Conservation (phyloP, 768 basidiomycete genomes). For the Punctularia strigosozonata region DNA sequence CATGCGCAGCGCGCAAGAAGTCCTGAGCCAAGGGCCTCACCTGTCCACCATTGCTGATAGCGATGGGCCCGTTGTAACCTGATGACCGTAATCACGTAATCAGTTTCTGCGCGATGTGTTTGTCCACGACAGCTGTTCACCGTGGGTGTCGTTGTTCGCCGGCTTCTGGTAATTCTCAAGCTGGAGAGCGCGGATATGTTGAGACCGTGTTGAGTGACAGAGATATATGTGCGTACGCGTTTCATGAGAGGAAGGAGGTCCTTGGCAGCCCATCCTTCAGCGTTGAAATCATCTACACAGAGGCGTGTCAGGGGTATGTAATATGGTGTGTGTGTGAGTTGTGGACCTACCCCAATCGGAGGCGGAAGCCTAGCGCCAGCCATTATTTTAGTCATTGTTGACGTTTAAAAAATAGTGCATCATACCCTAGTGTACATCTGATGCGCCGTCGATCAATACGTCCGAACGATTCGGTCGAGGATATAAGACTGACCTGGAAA, state of each 20-base stretch:
- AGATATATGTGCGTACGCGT: constrained; percentile 24
- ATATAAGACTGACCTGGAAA: constrained; percentile 37
- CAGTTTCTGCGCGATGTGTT: neutral
- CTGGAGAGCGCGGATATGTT: constrained; percentile 16
- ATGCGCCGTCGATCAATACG: neutral
- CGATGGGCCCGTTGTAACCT: constrained; percentile 65
- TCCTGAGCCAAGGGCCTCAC: constrained; percentile 56
- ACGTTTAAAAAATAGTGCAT: neutral
- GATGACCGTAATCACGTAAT: neutral
- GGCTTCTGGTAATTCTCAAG: constrained; percentile 74
- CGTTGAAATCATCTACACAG: constrained; percentile 64
- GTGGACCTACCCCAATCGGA: constrained; percentile 50
- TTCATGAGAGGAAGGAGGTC: constrained; percentile 67
- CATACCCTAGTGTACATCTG: constrained; percentile 61
- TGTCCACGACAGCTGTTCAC: neutral
- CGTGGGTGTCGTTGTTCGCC: constrained; percentile 46
- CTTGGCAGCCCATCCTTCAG: constrained; percentile 57
- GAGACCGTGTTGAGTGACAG: neutral
- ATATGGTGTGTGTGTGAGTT: neutral
- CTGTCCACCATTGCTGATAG: constrained; percentile 59
- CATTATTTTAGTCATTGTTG: constrained; percentile 1
- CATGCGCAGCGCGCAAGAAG: constrained; percentile 52
- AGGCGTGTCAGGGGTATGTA: neutral
- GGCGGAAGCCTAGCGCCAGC: constrained; percentile 39
- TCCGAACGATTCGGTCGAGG: constrained; percentile 1